Conservation (phyloP, 192 early-diverging fungal genomes). For the Phycomyces blakesleeanus region DNA sequence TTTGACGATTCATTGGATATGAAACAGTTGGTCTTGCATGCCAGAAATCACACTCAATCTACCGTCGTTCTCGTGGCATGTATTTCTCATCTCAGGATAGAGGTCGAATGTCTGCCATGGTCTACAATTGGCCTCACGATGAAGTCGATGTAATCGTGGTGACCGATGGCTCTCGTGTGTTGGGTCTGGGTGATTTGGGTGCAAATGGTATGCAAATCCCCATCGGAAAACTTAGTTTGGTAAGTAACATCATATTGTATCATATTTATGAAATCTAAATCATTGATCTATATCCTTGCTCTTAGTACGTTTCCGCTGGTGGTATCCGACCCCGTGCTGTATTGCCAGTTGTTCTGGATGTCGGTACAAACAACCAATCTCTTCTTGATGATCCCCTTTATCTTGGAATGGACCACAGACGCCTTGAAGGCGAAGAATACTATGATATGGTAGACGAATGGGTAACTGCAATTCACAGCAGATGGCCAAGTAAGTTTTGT, state of each 20-base stretch:
- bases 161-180: slow-evolving; percentile 33
- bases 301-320: slow-evolving; percentile 36
- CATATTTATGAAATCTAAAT: neutral
- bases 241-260: slow-evolving; percentile 17
- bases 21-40: slow-evolving; percentile 49
- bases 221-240: slow-evolving; percentile 40
- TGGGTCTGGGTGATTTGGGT: slow-evolving; percentile 38
- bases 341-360: slow-evolving; percentile 35
- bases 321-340: slow-evolving; percentile 36
- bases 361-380: slow-evolving; percentile 33
- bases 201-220: slow-evolving; percentile 40
- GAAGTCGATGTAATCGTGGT: slow-evolving; percentile 45
- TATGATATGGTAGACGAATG: slow-evolving; percentile 52
- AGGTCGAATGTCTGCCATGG: slow-evolving; percentile 53
- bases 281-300: neutral
- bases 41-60: slow-evolving; percentile 47
- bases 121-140: slow-evolving; percentile 55
- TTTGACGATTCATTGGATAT: too few relatives aligned
- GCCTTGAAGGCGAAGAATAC: slow-evolving; percentile 40
- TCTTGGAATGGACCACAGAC: slow-evolving; percentile 36
- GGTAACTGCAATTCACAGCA: slow-evolving; percentile 48
- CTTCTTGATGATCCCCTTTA: slow-evolving; percentile 36
- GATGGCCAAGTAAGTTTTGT: slow-evolving; percentile 50
- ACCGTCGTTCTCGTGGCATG: slow-evolving; percentile 52
- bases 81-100: slow-evolving; percentile 51